phyloP scores from a whole-genome alignment of 1,284 basidiomycete genomes.

The Malassezia japonica region DNA sequence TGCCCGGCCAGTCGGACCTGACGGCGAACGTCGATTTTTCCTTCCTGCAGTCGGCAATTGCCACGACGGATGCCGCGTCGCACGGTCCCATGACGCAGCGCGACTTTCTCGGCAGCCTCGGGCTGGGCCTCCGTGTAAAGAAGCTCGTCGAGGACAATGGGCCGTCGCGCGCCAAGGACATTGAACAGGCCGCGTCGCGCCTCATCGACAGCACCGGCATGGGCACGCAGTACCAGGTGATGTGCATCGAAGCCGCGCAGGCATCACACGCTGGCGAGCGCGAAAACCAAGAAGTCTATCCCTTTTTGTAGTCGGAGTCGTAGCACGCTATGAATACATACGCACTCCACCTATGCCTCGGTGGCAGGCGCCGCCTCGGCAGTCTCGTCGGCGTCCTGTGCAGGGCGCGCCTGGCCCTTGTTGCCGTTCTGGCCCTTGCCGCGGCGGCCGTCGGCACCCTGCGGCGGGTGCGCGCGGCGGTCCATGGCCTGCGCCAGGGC shows the following conservation, averaged over 20 bases:
- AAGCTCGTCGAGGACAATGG: conserved; percentile 14
- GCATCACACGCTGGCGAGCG: not conserved
- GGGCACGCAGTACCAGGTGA: conserved; percentile 56
- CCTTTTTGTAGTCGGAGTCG: conserved; percentile 6
- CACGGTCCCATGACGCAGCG: conserved; percentile 63
- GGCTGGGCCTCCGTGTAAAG: conserved; percentile 57
- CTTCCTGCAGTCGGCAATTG: conserved; percentile 69
- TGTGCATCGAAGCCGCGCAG: conserved; percentile 26
- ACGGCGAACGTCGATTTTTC: conserved; percentile 94
- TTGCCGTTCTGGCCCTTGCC: conserved; percentile 3
- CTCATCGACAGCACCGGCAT: conserved; percentile 55
- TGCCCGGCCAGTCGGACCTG: conserved; percentile 78
- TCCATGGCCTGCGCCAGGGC: conserved; percentile 76
- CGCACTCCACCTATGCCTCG: not conserved
- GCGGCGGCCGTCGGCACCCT: conserved; percentile 5
- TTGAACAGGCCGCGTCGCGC: conserved; percentile 52
- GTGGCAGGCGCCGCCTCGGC: not conserved
- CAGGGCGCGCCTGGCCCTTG: not conserved
- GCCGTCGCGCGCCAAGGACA: conserved; percentile 44
- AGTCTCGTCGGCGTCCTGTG: conserved; percentile 7
- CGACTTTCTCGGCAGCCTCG: conserved; percentile 57
- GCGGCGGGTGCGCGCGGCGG: conserved; percentile 50
- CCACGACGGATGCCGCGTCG: conserved; percentile 45
- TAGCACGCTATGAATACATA: not conserved
- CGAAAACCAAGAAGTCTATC: conserved; percentile 12